Evolutionary conservation across 1,139 yeast genomes (phyloP).

Genomic region (Yamadazyma pseudoaaseri): DNA sequence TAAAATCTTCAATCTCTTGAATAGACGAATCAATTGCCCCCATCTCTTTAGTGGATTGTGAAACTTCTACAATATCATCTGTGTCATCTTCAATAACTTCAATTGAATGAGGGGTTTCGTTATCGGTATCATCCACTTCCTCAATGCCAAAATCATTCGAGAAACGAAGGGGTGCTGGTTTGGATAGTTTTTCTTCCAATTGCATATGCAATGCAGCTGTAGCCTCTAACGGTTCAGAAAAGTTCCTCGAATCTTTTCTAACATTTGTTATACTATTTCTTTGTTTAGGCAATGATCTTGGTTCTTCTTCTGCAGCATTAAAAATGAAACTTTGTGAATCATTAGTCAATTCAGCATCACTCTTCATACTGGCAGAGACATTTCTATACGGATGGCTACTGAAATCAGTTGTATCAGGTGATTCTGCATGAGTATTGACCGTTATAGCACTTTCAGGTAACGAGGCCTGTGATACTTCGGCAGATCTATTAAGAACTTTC

Average conservation of each 20-base stretch:
- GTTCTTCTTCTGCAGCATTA: constrained; percentile 13
- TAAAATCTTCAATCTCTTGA: constrained; percentile 42
- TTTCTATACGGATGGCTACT: constrained; percentile 10
- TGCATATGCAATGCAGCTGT: constrained; percentile 26
- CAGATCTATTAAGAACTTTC: constrained; percentile 29
- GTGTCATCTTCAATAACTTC: constrained; percentile 12
- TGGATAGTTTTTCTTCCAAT: constrained; percentile 22
- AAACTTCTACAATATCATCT: constrained; percentile 7
- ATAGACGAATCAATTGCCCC: constrained; percentile 30
- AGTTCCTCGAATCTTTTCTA: constrained; percentile 11
- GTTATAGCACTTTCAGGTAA: constrained; percentile 11
- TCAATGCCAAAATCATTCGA: constrained; percentile 37
- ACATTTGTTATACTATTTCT: constrained; percentile 1
- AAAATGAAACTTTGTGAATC: constrained; percentile 38
- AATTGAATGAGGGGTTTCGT: constrained; percentile 11
- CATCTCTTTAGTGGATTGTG: constrained; percentile 5
- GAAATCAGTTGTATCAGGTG: not conserved
- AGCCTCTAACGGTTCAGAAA: constrained; percentile 27
- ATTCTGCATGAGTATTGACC: constrained; percentile 1
- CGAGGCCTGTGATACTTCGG: constrained; percentile 14
- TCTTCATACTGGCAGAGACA: constrained; percentile 6
- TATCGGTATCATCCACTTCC: constrained; percentile 36
- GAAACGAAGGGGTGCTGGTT: constrained; percentile 5
- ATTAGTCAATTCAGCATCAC: constrained; percentile 15
- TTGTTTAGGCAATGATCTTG: constrained; percentile 4